These are phyloP conservation scores for Scutellaria minor DNA, from an alignment of 257 asterid species.

Conservation along the genomic window DNA sequence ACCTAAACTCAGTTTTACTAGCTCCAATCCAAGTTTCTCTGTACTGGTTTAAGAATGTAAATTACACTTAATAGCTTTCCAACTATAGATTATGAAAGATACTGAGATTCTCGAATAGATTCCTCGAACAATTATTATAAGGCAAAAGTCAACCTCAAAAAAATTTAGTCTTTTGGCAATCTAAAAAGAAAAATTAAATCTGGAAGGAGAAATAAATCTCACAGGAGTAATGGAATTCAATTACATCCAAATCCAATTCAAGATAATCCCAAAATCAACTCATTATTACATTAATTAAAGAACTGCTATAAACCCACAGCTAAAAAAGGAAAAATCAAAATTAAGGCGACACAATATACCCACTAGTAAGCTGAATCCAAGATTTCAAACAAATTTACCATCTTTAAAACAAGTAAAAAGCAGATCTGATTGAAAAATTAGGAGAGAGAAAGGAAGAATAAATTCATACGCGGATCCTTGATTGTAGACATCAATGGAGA, in stretches of 20 bases:
- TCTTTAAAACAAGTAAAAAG: not conserved
- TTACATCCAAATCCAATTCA: slow-evolving; percentile 6
- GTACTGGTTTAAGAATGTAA: not conserved
- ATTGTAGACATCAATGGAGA: slow-evolving; percentile 77
- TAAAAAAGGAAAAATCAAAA: slow-evolving; percentile 19
- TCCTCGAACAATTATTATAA: not conserved
- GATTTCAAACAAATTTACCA: not conserved
- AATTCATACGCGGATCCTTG: slow-evolving; percentile 80
- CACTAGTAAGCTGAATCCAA: not conserved
- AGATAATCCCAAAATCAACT: slow-evolving; percentile 21
- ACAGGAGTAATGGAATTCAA: slow-evolving; percentile 19
- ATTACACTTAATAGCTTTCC: not conserved
- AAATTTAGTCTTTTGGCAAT: not conserved
- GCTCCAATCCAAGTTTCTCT: not conserved
- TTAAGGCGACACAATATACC: slow-evolving; percentile 5
- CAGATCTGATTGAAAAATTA: slow-evolving; percentile 38
- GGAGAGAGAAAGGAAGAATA: not conserved
- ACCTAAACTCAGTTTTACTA: not conserved
- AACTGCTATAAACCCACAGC: slow-evolving; percentile 6
- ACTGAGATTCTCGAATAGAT: not conserved
- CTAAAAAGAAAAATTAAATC: slow-evolving; percentile 10
- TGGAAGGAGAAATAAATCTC: slow-evolving; percentile 5
- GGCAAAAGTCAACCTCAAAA: slow-evolving; percentile 22
- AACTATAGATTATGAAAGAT: not conserved
- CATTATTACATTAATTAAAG: slow-evolving; percentile 25